phyloP scores from a whole-genome alignment of 169 alveolate species.

The Toxoplasma gondii region DNA sequence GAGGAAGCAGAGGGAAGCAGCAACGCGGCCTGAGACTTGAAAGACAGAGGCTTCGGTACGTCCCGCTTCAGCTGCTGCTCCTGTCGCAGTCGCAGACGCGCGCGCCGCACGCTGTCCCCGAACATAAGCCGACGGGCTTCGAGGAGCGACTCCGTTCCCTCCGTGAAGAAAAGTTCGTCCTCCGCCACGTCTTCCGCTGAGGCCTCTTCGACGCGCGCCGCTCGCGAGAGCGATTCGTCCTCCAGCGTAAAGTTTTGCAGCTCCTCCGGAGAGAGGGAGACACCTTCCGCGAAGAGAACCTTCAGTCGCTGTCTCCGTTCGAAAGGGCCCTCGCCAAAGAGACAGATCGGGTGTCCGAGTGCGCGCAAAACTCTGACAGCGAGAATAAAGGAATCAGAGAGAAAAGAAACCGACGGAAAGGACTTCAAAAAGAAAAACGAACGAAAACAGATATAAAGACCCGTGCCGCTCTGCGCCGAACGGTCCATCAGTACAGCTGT shows the following conservation, averaged over 20 bases:
- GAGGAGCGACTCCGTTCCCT: conserved; percentile 20
- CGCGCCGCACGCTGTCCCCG: conserved; percentile 17
- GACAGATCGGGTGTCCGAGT: conserved; percentile 60
- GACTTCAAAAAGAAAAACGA: not conserved
- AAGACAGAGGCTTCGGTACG: not conserved
- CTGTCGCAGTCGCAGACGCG: conserved; percentile 25
- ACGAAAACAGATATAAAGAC: not conserved
- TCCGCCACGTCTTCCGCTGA: conserved; percentile 49
- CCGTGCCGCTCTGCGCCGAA: too few relatives aligned
- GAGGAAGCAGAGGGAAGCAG: not conserved
- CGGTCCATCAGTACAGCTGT: not conserved
- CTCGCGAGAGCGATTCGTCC: conserved; percentile 38
- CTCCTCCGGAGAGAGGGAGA: conserved; percentile 2
- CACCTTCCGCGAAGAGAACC: conserved; percentile 56
- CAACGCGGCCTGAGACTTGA: not conserved
- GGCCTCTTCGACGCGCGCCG: conserved; percentile 17
- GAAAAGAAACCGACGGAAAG: not conserved
- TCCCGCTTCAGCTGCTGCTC: conserved; percentile 33
- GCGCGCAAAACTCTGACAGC: conserved; percentile 1
- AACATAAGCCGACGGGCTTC: not conserved
- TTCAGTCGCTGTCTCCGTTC: conserved; percentile 69
- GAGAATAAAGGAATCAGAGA: not conserved
- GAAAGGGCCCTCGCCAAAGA: conserved; percentile 70
- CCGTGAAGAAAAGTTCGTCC: conserved; percentile 50
- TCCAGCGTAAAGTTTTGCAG: conserved; percentile 9